Conservation (phyloP, 805 yeast genomes). For the Yarrowia deformans region DNA sequence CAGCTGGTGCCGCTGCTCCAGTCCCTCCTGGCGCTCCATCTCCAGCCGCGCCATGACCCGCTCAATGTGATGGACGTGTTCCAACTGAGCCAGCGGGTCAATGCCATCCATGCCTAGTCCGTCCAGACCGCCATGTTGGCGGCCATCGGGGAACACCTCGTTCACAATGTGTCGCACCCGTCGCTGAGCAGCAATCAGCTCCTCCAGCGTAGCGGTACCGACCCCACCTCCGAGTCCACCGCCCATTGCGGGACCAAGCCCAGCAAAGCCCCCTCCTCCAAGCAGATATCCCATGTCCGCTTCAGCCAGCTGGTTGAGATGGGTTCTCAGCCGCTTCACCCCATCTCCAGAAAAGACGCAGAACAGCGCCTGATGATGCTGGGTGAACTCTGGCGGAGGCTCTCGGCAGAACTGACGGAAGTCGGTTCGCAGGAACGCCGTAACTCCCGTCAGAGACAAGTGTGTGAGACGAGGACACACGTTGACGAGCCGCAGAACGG, state of each 20-base stretch:
- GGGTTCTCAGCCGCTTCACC: slow-evolving; percentile 74
- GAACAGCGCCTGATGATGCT: slow-evolving; percentile 81
- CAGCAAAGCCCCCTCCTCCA: slow-evolving; percentile 16
- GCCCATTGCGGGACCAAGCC: not conserved
- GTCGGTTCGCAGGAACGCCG: slow-evolving; percentile 86
- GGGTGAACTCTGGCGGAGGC: slow-evolving; percentile 91
- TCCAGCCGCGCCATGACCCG: slow-evolving; percentile 36
- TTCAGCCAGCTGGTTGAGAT: slow-evolving; percentile 55
- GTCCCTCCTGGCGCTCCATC: slow-evolving; percentile 35
- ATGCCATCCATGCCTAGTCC: slow-evolving; percentile 20
- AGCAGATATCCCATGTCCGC: slow-evolving; percentile 44
- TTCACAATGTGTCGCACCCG: slow-evolving; percentile 38
- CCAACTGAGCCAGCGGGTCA: slow-evolving; percentile 32
- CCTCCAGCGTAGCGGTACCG: slow-evolving; percentile 31
- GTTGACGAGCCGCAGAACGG: slow-evolving; percentile 75
- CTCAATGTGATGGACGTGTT: slow-evolving; percentile 30
- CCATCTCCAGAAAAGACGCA: slow-evolving; percentile 96
- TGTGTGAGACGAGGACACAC: slow-evolving; percentile 89
- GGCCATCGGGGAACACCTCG: slow-evolving; percentile 37
- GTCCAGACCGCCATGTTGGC: slow-evolving; percentile 9
- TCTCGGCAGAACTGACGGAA: slow-evolving; percentile 86
- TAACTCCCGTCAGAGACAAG: slow-evolving; percentile 88
- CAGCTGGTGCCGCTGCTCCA: slow-evolving; percentile 25
- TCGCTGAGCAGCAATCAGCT: slow-evolving; percentile 36
- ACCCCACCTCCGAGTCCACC: slow-evolving; percentile 2